Conservation (phyloP, 306 rosid species). For the Nissolia schottii region DNA sequence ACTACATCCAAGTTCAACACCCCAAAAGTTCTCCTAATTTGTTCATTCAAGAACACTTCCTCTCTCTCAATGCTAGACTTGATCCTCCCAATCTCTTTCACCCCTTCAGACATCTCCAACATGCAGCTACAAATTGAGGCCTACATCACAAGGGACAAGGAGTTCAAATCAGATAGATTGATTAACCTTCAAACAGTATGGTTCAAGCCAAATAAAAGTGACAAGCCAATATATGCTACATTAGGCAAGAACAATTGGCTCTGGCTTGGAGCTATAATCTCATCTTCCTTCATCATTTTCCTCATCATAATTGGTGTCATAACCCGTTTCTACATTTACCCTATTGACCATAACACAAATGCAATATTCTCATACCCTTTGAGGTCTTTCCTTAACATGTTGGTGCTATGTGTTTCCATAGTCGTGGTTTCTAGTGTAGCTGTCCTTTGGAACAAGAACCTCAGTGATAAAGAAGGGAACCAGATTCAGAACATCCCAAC, state of each 20-base stretch:
- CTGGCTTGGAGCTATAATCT: slow-evolving; percentile 63
- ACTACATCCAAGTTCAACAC: slow-evolving; percentile 30
- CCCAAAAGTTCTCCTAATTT: slow-evolving; percentile 54
- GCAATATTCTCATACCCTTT: slow-evolving; percentile 27
- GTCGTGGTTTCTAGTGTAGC: slow-evolving; percentile 34
- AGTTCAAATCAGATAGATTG: slow-evolving; percentile 11
- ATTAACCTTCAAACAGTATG: slow-evolving; percentile 24
- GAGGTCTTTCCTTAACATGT: slow-evolving; percentile 39
- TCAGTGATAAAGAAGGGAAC: slow-evolving; percentile 24
- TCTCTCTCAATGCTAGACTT: slow-evolving; percentile 61
- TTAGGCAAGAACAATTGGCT: slow-evolving; percentile 69
- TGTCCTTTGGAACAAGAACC: slow-evolving; percentile 47
- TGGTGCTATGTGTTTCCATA: slow-evolving; percentile 48
- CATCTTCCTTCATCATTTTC: slow-evolving; percentile 55
- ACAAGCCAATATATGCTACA: slow-evolving; percentile 43
- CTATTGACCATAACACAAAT: slow-evolving; percentile 61
- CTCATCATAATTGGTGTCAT: slow-evolving; percentile 50
- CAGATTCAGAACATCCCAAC: slow-evolving; percentile 47
- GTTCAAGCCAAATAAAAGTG: slow-evolving; percentile 52
- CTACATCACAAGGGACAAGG: slow-evolving; percentile 58
- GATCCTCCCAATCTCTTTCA: slow-evolving; percentile 49
- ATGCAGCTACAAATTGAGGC: slow-evolving; percentile 57
- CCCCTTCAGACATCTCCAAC: slow-evolving; percentile 32
- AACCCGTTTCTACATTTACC: slow-evolving; percentile 57
- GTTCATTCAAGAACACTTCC: slow-evolving; percentile 46